Percentiles rank a stretch among this genome's conserved stretches.
Evolutionary conservation across 2,329 filamentous ascomycete species (phyloP).

Genomic region (Phoma herbarum): DNA sequence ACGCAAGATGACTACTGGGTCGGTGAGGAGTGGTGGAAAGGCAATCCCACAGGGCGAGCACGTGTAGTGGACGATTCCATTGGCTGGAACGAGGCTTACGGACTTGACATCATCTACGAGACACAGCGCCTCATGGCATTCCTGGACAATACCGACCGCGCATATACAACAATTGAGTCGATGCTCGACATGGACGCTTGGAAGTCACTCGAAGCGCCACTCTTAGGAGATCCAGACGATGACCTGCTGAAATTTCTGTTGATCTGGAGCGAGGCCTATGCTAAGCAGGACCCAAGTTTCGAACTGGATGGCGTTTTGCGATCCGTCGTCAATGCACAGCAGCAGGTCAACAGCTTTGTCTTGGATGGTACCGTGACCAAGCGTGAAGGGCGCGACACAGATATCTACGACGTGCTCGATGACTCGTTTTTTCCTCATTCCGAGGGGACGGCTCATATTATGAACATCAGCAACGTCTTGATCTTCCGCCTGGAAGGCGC

Average conservation of each 20-base stretch:
- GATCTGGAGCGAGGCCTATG: constrained; percentile 59
- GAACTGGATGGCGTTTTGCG: constrained; percentile 55
- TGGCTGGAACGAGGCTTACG: constrained; percentile 38
- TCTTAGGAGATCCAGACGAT: constrained; percentile 44
- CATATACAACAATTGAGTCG: constrained; percentile 65
- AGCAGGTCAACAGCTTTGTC: constrained; percentile 37
- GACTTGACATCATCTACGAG: constrained; percentile 62
- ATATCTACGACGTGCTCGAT: constrained; percentile 65
- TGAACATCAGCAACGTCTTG: constrained; percentile 61
- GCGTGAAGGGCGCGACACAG: constrained; percentile 42
- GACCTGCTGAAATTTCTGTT: constrained; percentile 58
- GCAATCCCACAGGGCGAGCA: constrained; percentile 59
- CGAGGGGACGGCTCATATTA: constrained; percentile 40
- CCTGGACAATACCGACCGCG: constrained; percentile 64
- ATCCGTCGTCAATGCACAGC: constrained; percentile 52
- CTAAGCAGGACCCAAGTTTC: constrained; percentile 53
- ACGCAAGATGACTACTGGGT: constrained; percentile 62
- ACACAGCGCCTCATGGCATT: constrained; percentile 70
- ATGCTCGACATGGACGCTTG: constrained; percentile 57
- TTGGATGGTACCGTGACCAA: constrained; percentile 40
- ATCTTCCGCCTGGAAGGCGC: constrained; percentile 53
- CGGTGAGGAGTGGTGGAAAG: constrained; percentile 70
- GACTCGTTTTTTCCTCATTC: constrained; percentile 53
- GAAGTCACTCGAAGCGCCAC: constrained; percentile 29
- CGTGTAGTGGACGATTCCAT: constrained; percentile 59